Percentiles rank a stretch among this genome's conserved stretches.
Evolutionary conservation across 2,329 filamentous ascomycete species (phyloP).

Genomic region (Neonectria faginata): DNA sequence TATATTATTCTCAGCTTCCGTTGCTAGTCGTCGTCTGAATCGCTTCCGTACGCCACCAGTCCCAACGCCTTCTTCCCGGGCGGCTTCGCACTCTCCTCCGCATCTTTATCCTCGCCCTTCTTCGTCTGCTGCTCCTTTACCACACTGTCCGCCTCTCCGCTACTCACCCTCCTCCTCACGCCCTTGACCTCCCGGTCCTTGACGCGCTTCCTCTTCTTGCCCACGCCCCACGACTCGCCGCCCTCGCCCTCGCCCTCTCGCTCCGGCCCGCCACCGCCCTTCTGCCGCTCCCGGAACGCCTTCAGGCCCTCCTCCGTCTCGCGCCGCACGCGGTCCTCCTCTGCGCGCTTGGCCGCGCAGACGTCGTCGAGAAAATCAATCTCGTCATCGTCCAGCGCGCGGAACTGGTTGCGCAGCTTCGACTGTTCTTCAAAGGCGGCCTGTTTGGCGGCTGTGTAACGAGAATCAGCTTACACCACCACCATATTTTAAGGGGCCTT

Average conservation of each 20-base stretch:
- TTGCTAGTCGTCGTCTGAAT: slow-evolving; percentile 60
- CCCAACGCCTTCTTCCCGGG: slow-evolving; percentile 49
- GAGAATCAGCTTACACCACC: slow-evolving; percentile 19
- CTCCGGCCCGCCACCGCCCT: slow-evolving; percentile 27
- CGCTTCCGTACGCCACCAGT: slow-evolving; percentile 64
- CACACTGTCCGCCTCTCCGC: slow-evolving; percentile 27
- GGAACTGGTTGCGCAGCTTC: slow-evolving; percentile 80
- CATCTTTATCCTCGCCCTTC: slow-evolving; percentile 24
- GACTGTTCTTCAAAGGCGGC: slow-evolving; percentile 82
- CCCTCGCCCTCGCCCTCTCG: too few relatives aligned
- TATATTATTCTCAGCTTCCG: slow-evolving; percentile 2
- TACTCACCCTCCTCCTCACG: slow-evolving; percentile 44
- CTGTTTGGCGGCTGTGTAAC: slow-evolving; percentile 76
- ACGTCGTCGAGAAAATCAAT: slow-evolving; percentile 78
- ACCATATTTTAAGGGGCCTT: not conserved
- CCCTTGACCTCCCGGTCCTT: slow-evolving; percentile 53
- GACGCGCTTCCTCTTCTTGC: slow-evolving; percentile 53
- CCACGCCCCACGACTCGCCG: slow-evolving; percentile 50
- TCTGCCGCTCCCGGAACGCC: slow-evolving; percentile 66
- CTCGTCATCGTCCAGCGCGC: slow-evolving; percentile 82
- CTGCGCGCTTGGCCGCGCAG: slow-evolving; percentile 59
- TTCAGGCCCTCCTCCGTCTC: slow-evolving; percentile 70
- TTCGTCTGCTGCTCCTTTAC: slow-evolving; percentile 30
- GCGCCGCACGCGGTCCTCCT: slow-evolving; percentile 64
- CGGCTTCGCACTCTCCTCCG: slow-evolving; percentile 14